Conservation (phyloP, 148 eudicot genomes). For the Bassia scoparia region DNA sequence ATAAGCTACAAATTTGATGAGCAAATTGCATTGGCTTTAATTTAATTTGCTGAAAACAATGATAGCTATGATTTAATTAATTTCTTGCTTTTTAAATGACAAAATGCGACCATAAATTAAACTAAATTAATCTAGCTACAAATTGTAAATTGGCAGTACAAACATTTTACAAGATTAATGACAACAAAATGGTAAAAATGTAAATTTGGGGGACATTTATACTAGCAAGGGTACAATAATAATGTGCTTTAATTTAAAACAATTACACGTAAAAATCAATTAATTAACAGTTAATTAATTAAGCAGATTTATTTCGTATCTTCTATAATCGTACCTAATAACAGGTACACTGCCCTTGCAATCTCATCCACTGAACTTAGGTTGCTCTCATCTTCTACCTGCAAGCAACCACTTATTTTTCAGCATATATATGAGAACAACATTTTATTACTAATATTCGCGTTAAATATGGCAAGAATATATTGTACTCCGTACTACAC, state of each 20-base stretch:
- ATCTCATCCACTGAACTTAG: constrained; percentile 54
- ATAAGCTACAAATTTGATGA: too few relatives aligned
- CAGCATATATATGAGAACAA: neutral
- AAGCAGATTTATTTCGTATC: constrained; percentile 13
- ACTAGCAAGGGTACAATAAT: neutral
- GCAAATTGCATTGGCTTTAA: too few relatives aligned
- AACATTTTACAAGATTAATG: neutral
- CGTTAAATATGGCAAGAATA: neutral
- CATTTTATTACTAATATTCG: neutral
- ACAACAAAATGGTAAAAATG: neutral
- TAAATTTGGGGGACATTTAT: neutral
- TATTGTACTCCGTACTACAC: too few relatives aligned
- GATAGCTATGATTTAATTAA: too few relatives aligned
- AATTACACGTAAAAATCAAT: neutral
- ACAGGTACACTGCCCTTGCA: constrained; percentile 45
- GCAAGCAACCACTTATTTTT: neutral
- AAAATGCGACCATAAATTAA: neutral
- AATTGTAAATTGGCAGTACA: neutral
- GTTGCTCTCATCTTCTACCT: constrained; percentile 59
- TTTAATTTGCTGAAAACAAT: too few relatives aligned
- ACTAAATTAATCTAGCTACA: neutral
- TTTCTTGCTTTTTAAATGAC: too few relatives aligned
- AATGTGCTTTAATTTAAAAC: neutral
- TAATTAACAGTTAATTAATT: constrained; percentile 6
- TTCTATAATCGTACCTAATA: constrained; percentile 44